A percentile compares a stretch with the other conserved stretches of the same genome.
Evolutionary conservation across 1,139 yeast genomes (phyloP).

Genomic region (Nakaseomyces sp.): DNA sequence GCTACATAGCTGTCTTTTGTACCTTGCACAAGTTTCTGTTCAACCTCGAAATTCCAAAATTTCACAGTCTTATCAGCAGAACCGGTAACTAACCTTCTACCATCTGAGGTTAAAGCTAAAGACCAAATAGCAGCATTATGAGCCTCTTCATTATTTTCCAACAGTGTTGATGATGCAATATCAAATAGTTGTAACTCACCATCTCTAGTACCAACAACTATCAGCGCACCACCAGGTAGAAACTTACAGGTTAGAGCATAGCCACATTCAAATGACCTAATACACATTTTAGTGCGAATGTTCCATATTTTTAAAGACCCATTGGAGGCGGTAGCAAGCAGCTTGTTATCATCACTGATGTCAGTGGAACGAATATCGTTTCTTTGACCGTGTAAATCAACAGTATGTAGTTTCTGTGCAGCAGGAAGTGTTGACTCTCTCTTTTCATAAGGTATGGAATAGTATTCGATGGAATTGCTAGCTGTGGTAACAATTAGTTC

Average conservation of each 20-base stretch:
- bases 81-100: conserved; percentile 78
- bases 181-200: conserved; percentile 84
- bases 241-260: conserved; percentile 76
- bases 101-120: conserved; percentile 77
- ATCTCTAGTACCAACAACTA: conserved; percentile 82
- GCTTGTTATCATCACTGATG: conserved; percentile 67
- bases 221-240: conserved; percentile 83
- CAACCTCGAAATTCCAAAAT: conserved; percentile 78
- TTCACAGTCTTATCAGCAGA: conserved; percentile 87
- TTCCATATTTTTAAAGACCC: conserved; percentile 90
- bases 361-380: conserved; percentile 81
- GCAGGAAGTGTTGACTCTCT: conserved; percentile 44
- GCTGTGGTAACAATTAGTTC: conserved; percentile 57
- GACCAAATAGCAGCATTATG: conserved; percentile 91
- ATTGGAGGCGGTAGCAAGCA: conserved; percentile 84
- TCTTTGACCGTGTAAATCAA: conserved; percentile 81
- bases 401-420: conserved; percentile 38
- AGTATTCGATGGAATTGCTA: conserved; percentile 69
- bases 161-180: conserved; percentile 65
- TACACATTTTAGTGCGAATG: conserved; percentile 57
- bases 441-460: conserved; percentile 41
- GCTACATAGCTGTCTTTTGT: conserved; percentile 43
- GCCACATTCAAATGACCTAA: conserved; percentile 84
- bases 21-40: conserved; percentile 61
- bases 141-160: conserved; percentile 64